Evolutionary conservation across 495 filamentous ascomycete species (phyloP).

Genomic region (Lophiostoma macrostomum): DNA sequence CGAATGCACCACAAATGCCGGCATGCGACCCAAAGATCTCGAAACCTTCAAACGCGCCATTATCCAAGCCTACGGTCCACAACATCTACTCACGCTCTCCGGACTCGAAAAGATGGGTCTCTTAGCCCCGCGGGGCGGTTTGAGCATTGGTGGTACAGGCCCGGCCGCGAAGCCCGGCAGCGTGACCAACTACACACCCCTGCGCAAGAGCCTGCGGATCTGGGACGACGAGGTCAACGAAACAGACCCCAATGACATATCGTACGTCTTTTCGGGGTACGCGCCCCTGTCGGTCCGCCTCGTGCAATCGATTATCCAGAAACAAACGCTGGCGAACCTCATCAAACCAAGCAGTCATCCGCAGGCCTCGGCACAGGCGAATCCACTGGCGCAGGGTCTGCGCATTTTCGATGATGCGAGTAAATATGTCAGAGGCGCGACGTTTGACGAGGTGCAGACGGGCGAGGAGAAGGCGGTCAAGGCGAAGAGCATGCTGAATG

Average conservation of each 20-base stretch:
- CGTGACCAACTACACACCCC: slow-evolving; percentile 86
- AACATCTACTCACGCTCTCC: slow-evolving; percentile 86
- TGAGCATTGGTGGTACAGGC: slow-evolving; percentile 41
- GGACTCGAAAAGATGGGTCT: slow-evolving; percentile 83
- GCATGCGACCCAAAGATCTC: slow-evolving; percentile 79
- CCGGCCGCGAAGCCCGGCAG: slow-evolving; percentile 42
- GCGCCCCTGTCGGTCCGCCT: slow-evolving; percentile 90
- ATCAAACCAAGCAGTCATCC: slow-evolving; percentile 43
- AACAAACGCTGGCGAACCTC: slow-evolving; percentile 71
- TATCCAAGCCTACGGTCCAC: slow-evolving; percentile 89
- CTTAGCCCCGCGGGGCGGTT: slow-evolving; percentile 64
- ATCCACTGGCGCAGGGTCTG: slow-evolving; percentile 74
- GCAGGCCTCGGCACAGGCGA: slow-evolving; percentile 48
- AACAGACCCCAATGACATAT: slow-evolving; percentile 91
- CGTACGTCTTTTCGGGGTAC: slow-evolving; percentile 96
- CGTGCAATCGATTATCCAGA: slow-evolving; percentile 93
- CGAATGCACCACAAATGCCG: slow-evolving; percentile 85
- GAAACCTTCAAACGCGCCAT: slow-evolving; percentile 86
- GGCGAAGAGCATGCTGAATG: slow-evolving; percentile 78
- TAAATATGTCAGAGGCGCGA: slow-evolving; percentile 77
- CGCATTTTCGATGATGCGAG: slow-evolving; percentile 85
- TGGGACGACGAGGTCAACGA: slow-evolving; percentile 98
- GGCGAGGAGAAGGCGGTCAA: slow-evolving; percentile 91
- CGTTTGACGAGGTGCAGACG: slow-evolving; percentile 89
- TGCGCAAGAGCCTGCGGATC: slow-evolving; percentile 79